Percentiles rank a stretch among this genome's conserved stretches.
phyloP scores from a whole-genome alignment of 2,329 filamentous ascomycete species.

The Fusarium proliferatum region DNA sequence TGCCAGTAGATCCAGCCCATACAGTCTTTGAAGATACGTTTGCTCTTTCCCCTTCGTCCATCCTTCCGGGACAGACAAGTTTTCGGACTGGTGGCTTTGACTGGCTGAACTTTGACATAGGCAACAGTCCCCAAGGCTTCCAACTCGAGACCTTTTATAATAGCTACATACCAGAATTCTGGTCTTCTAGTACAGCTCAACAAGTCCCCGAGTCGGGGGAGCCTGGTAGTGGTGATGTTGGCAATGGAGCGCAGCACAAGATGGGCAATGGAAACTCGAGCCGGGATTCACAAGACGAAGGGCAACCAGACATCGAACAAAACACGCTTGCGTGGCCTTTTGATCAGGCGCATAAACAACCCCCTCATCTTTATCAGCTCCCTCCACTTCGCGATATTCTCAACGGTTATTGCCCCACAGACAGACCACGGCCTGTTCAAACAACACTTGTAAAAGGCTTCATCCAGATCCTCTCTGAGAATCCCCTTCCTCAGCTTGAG shows the following conservation, averaged over 20 bases:
- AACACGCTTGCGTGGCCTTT: not conserved
- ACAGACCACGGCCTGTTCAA: not conserved
- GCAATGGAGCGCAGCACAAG: not conserved
- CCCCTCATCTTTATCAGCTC: not conserved
- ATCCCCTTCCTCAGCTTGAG: not conserved
- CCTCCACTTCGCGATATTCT: not conserved
- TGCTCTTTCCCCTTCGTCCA: not conserved
- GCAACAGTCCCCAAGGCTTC: not conserved
- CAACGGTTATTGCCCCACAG: not conserved
- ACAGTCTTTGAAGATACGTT: not conserved
- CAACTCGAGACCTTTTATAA: not conserved
- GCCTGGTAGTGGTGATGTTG: accelerated
- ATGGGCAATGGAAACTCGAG: not conserved
- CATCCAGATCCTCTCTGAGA: not conserved
- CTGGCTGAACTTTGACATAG: not conserved
- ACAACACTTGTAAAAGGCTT: not conserved
- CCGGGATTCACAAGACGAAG: not conserved
- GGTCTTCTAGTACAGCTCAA: not conserved
- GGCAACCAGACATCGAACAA: not conserved
- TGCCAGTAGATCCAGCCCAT: not conserved
- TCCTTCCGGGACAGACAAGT: not conserved
- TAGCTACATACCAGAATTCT: not conserved
- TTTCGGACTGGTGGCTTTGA: not conserved
- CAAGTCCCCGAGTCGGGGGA: not conserved
- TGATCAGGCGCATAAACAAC: not conserved